Conservation (phyloP, 805 yeast species). For the Cyberlindnera misumaiensis region DNA sequence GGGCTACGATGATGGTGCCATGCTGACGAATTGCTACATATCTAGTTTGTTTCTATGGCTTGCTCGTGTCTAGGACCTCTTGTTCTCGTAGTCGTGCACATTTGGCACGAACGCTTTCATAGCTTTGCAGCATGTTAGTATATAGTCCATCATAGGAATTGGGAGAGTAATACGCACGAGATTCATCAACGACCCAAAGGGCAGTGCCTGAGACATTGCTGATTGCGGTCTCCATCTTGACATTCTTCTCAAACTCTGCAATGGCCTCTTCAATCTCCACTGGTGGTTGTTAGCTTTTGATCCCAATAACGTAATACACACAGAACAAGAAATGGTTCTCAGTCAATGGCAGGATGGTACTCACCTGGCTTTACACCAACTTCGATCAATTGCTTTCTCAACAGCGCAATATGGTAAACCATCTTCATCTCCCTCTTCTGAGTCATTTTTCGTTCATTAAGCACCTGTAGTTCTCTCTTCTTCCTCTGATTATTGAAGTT, state of each 20-base stretch:
- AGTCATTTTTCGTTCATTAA: constrained; percentile 44
- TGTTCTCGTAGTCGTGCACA: constrained; percentile 51
- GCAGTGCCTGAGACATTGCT: constrained; percentile 47
- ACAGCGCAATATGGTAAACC: constrained; percentile 60
- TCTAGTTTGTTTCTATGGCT: not conserved
- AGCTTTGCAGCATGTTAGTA: constrained; percentile 18
- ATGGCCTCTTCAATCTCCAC: constrained; percentile 46
- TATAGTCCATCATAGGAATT: not conserved
- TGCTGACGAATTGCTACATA: too few relatives aligned
- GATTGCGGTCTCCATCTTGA: constrained; percentile 50
- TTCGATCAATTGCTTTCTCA: constrained; percentile 55
- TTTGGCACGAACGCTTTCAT: constrained; percentile 50
- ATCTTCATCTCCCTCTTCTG: constrained; percentile 47
- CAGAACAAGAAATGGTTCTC: too few relatives aligned
- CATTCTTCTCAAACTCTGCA: constrained; percentile 49
- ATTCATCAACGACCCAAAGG: constrained; percentile 53
- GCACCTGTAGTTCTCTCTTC: constrained; percentile 44
- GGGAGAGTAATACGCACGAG: constrained; percentile 17
- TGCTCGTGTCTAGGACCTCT: constrained; percentile 13
- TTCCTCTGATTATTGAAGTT: constrained; percentile 44
- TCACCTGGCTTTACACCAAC: constrained; percentile 45
- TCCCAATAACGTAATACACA: too few relatives aligned
- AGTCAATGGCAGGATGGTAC: too few relatives aligned
- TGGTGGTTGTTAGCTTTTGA: constrained; percentile 10
- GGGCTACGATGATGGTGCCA: too few relatives aligned